phyloP scores from a whole-genome alignment of 2,329 filamentous ascomycete species.

The Colletotrichum nymphaeae region DNA sequence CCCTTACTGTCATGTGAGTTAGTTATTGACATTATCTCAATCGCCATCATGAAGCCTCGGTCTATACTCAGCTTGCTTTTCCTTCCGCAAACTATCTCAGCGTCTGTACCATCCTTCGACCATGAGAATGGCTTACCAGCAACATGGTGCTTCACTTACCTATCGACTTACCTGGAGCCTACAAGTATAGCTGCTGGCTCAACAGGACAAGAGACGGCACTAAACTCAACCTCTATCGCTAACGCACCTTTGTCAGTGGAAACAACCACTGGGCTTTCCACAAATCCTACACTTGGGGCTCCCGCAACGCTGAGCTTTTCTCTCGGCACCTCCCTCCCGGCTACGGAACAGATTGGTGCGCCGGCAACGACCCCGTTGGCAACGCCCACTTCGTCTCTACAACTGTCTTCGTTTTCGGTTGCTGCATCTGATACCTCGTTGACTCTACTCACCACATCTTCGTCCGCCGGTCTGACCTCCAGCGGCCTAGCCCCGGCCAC shows the following conservation, averaged over 20 bases:
- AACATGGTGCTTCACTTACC: neutral
- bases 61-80: no score
- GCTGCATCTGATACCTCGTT: neutral
- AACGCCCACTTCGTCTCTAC: no score
- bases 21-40: no score
- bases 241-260: neutral
- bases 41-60: no score
- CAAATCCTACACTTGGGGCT: no score
- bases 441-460: neutral
- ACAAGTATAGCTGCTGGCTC: neutral
- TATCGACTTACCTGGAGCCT: conserved; percentile 3
- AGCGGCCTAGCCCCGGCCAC: neutral
- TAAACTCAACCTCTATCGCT: no score
- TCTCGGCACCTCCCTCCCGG: neutral
- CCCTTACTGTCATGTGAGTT: no score
- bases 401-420: no score
- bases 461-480: no score
- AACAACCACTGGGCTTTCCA: neutral
- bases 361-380: neutral
- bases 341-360: neutral
- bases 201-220: neutral
- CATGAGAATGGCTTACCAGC: neutral
- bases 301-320: neutral
- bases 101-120: neutral
- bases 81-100: no score